Base-by-base conservation (phyloP, 768 basidiomycete genomes). In the Chalciporus piperatus region DNA sequence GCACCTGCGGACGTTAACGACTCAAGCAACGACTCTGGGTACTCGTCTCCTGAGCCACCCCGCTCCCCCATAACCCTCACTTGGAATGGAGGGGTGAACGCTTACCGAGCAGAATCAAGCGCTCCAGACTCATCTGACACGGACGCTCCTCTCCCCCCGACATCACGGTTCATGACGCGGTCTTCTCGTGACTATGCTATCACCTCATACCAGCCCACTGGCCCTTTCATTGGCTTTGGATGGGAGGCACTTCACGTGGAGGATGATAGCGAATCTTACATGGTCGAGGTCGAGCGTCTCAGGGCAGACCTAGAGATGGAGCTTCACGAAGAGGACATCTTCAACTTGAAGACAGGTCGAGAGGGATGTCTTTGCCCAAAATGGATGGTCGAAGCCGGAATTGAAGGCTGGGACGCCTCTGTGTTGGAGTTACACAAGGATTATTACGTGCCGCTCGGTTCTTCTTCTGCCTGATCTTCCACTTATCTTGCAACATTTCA, bases 371-470 rank as follows among this genome's bases (percentile, higher is more conserved):
- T 57, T 4, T 32, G 52, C 25, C 37, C 53, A 0, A 19, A 47
- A 8, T 63, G 55, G 53, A 50, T 57, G 55, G 39, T 48, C 46
- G 9, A 19, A 10, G 16, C 41, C 0, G 41, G 45, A 6, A 11
- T 52, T 13, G 54, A 58, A 32, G 47, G 47, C n/a, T 58, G 57
- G 59, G 35, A 60, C n/a, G 44, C 30, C 12, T 44, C 45, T 14
- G 19, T 37, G n/a, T 14, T 59, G 25, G 48, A 1, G 5, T 37
- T 38, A 43, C 41, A 37, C 35, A 37, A 37, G 35, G 35, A 37
- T 7, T 37, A 37, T 37, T 37, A 37, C 5, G 3, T 9, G 35
- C 14, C 35, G 35, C n/a, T n/a, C n/a, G 16, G 16, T n/a, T 37
- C 35, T n/a, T 14, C 35, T 45, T 32, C 27, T 27, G 27, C 27